Percentiles rank a stretch among this genome's conserved stretches.
Evolutionary conservation across 305 asterid species (phyloP).

Genomic region (Solanum hybrid): DNA sequence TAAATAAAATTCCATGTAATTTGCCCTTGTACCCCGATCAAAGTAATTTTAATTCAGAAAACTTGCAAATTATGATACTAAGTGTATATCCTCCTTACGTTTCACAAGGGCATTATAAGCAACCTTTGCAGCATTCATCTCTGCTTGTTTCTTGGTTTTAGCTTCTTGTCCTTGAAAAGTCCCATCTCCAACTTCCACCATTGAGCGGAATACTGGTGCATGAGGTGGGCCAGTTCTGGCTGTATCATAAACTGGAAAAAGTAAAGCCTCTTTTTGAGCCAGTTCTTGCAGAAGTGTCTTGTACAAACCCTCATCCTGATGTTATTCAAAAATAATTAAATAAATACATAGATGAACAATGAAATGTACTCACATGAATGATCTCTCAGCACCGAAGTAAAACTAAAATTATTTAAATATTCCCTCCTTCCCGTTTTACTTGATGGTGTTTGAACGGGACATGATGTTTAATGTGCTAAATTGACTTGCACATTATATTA

Average conservation of each 20-base stretch:
- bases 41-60: background rate
- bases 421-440: background rate
- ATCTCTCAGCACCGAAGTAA: background rate
- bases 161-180: conserved; percentile 48
- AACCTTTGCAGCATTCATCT: conserved; percentile 71
- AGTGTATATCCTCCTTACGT: conserved; percentile 29
- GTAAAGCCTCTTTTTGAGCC: conserved; percentile 44
- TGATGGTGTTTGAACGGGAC: background rate
- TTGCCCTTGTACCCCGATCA: background rate
- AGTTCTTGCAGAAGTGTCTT: conserved; percentile 66
- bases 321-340: background rate
- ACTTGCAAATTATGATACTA: background rate
- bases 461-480: background rate
- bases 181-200: conserved; percentile 41
- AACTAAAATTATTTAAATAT: background rate
- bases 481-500: background rate
- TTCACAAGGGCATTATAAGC: conserved; percentile 42
- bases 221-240: conserved; percentile 41
- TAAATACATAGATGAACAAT: background rate
- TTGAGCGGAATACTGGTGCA: conserved; percentile 39
- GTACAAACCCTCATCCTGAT: conserved; percentile 52
- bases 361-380: background rate
- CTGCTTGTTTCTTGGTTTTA: conserved; percentile 66
- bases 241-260: conserved; percentile 49
- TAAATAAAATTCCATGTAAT: background rate